phyloP scores from a whole-genome alignment of 208 protist species.

The Plasmodiophora brassicae region DNA sequence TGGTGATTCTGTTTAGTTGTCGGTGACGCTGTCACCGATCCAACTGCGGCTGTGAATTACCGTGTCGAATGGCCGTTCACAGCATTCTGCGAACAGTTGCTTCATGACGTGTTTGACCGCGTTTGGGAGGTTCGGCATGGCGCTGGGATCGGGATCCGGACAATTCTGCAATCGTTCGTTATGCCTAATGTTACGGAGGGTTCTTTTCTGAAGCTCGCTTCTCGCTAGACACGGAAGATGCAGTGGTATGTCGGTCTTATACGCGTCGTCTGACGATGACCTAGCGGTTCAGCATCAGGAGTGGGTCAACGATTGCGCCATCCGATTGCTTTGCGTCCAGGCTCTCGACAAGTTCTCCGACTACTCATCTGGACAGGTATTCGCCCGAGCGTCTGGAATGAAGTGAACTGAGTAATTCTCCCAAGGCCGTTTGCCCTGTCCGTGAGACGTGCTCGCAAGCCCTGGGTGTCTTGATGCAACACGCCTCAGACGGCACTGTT shows the following conservation, averaged over 20 bases:
- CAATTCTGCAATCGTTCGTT: background rate
- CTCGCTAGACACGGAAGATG: background rate
- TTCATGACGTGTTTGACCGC: background rate
- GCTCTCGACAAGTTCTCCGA: constrained; percentile 45
- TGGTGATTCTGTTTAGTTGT: background rate
- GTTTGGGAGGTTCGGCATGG: constrained; percentile 14
- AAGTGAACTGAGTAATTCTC: background rate
- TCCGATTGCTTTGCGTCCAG: constrained; percentile 34
- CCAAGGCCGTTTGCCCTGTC: constrained; percentile 46
- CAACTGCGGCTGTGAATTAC: background rate
- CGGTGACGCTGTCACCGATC: background rate
- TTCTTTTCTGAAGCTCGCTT: background rate
- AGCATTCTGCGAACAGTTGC: background rate
- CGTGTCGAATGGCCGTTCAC: constrained; percentile 4
- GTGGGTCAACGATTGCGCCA: constrained; percentile 41
- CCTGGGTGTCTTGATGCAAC: constrained; percentile 34
- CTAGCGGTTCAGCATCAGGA: background rate
- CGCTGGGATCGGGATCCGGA: background rate
- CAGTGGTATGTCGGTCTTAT: background rate
- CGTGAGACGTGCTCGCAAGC: constrained; percentile 55
- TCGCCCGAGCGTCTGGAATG: background rate
- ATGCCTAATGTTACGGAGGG: too few relatives aligned
- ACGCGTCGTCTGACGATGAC: background rate
- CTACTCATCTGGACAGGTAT: constrained; percentile 42
- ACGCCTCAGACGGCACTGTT: background rate